phyloP scores from a whole-genome alignment of 306 rosid genomes.

The Trifolium repens region DNA sequence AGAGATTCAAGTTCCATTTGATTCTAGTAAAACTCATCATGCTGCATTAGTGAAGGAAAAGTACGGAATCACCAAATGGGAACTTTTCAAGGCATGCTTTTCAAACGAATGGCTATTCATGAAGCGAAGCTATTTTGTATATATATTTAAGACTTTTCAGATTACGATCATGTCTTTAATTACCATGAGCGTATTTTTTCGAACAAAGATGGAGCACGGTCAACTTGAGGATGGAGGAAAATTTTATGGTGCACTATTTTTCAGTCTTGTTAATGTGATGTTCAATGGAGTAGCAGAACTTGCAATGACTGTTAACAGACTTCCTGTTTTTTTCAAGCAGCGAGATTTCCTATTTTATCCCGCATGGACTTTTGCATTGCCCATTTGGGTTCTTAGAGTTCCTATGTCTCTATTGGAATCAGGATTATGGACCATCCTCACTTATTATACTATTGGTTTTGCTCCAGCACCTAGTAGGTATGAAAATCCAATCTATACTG shows the following conservation, averaged over 20 bases:
- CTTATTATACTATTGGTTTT: slow-evolving; percentile 74
- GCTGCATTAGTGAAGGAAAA: slow-evolving; percentile 60
- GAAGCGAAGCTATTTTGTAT: slow-evolving; percentile 64
- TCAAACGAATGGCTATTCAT: slow-evolving; percentile 73
- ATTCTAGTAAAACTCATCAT: slow-evolving; percentile 45
- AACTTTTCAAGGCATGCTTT: slow-evolving; percentile 70
- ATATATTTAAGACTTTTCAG: slow-evolving; percentile 69
- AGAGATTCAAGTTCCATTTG: slow-evolving; percentile 55
- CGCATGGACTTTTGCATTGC: slow-evolving; percentile 73
- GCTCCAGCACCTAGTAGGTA: slow-evolving; percentile 76
- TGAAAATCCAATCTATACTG: slow-evolving; percentile 18
- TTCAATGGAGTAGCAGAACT: slow-evolving; percentile 73
- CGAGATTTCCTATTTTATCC: slow-evolving; percentile 70
- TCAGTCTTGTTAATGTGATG: slow-evolving; percentile 69
- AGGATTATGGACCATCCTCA: slow-evolving; percentile 62
- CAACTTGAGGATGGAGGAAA: slow-evolving; percentile 63
- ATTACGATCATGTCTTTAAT: slow-evolving; percentile 56
- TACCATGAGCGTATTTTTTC: slow-evolving; percentile 62
- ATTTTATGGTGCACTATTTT: slow-evolving; percentile 63
- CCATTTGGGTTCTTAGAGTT: slow-evolving; percentile 63
- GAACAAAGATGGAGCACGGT: slow-evolving; percentile 64
- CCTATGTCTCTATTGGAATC: slow-evolving; percentile 72
- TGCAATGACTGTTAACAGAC: slow-evolving; percentile 59
- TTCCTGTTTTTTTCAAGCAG: slow-evolving; percentile 71
- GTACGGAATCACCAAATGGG: slow-evolving; percentile 66